phyloP scores from a whole-genome alignment of 306 rosid genomes.

The Trifolium repens region DNA sequence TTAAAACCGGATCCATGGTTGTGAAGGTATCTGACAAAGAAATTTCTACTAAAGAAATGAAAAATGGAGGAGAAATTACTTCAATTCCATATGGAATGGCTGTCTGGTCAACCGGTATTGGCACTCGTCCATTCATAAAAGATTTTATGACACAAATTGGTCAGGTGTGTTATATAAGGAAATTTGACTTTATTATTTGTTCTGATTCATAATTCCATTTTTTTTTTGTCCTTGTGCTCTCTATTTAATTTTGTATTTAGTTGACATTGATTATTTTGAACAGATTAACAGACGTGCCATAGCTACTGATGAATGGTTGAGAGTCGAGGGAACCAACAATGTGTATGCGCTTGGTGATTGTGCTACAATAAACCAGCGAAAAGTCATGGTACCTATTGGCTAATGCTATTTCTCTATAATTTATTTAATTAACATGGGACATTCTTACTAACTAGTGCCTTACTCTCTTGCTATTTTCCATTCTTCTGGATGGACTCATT shows the following conservation, averaged over 20 bases:
- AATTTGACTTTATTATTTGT: conserved; percentile 30
- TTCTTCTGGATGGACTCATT: conserved; percentile 9
- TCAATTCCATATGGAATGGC: conserved; percentile 94
- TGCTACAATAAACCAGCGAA: conserved; percentile 95
- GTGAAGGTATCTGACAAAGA: conserved; percentile 83
- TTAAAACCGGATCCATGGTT: conserved; percentile 96
- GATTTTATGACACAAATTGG: conserved; percentile 94
- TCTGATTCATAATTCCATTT: conserved; percentile 15
- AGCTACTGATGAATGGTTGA: conserved; percentile 97
- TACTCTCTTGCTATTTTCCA: conserved; percentile 26
- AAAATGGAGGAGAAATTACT: conserved; percentile 75
- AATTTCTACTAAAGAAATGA: conserved; percentile 84
- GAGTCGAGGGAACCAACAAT: conserved; percentile 80
- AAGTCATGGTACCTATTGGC: conserved; percentile 72
- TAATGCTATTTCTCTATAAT: conserved; percentile 28
- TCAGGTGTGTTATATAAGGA: conserved; percentile 63
- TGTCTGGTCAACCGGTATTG: conserved; percentile 98
- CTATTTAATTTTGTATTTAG: conserved; percentile 22
- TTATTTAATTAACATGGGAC: conserved; percentile 27
- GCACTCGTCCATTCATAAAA: conserved; percentile 82
- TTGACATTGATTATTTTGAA: conserved; percentile 30
- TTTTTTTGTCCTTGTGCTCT: conserved; percentile 12
- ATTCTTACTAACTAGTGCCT: conserved; percentile 18
- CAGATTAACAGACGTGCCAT: conserved; percentile 88
- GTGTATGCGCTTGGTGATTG: conserved; percentile 96